phyloP scores from a whole-genome alignment of 2,329 filamentous ascomycete species.

The Monosporascus ibericus region DNA sequence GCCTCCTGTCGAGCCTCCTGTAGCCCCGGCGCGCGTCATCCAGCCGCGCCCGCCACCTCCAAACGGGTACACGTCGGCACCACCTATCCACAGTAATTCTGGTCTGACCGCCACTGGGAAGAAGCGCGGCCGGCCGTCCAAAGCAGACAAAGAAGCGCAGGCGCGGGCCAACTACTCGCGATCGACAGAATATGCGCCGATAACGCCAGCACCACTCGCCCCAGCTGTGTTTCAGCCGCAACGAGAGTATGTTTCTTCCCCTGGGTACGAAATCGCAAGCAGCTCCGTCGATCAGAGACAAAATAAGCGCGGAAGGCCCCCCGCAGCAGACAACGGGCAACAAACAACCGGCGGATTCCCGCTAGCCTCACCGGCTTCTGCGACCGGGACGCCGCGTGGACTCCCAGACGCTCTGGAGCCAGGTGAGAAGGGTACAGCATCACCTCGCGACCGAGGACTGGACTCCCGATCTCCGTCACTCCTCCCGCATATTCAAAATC shows the following conservation, averaged over 20 bases:
- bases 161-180: conserved; percentile 24
- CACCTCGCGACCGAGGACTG: conserved; percentile 21
- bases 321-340: conserved; percentile 20
- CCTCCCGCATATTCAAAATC: conserved; percentile 19
- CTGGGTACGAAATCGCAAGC: conserved; percentile 25
- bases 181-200: conserved; percentile 24
- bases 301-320: conserved; percentile 19
- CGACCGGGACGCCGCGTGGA: conserved; percentile 23
- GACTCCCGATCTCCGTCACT: conserved; percentile 23
- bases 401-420: conserved; percentile 24
- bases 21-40: conserved; percentile 21
- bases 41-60: conserved; percentile 24
- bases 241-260: conserved; percentile 26
- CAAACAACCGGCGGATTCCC: conserved; percentile 18
- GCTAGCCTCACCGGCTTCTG: conserved; percentile 23
- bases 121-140: conserved; percentile 41
- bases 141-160: conserved; percentile 35
- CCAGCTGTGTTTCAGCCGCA: conserved; percentile 16
- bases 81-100: conserved; percentile 12
- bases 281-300: conserved; percentile 17
- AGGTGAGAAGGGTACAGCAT: conserved; percentile 22
- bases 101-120: conserved; percentile 24
- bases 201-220: conserved; percentile 23
- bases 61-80: conserved; percentile 20
- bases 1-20: conserved; percentile 19